phyloP scores from a whole-genome alignment of 2,329 filamentous ascomycete genomes.

The Aaosphaeria pasadenensis region DNA sequence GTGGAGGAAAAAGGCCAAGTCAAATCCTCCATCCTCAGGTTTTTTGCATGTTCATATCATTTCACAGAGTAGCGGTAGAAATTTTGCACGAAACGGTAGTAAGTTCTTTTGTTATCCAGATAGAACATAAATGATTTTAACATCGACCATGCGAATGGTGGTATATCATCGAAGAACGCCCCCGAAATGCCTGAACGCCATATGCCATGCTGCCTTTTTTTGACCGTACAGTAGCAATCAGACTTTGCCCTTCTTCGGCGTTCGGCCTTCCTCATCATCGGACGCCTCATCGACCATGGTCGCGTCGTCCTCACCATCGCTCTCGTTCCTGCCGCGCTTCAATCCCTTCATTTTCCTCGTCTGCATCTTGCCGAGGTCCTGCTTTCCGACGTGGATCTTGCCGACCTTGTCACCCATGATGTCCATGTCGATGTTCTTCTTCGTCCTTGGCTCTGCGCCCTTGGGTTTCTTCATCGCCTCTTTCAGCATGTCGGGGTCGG shows the following conservation, averaged over 20 bases:
- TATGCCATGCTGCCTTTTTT: constrained; percentile 1
- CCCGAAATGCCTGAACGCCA: constrained; percentile 5
- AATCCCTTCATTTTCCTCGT: constrained; percentile 99
- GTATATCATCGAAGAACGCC: constrained; percentile 1
- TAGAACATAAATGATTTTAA: not conserved
- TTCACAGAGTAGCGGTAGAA: too few relatives aligned
- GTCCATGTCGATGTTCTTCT: constrained; percentile 96
- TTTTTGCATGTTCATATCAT: too few relatives aligned
- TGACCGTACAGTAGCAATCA: constrained; percentile 4
- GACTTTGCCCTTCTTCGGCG: constrained; percentile 24
- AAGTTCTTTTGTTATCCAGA: too few relatives aligned
- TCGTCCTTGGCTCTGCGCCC: constrained; percentile 69
- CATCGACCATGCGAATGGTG: not conserved
- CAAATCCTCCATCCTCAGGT: too few relatives aligned
- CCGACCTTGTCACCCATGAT: constrained; percentile 95
- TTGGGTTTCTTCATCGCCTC: constrained; percentile 85
- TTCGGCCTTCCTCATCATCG: constrained; percentile 19
- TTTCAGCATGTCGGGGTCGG: constrained; percentile 78
- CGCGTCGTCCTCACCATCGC: constrained; percentile 23
- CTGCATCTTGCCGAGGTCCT: constrained; percentile 84
- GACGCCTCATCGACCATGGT: constrained; percentile 16
- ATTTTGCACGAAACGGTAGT: too few relatives aligned
- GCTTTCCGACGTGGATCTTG: constrained; percentile 84
- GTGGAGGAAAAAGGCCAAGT: too few relatives aligned
- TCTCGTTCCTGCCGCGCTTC: constrained; percentile 72